Evolutionary conservation across 176 grass and related monocot genomes (phyloP), one percentile per base, ranked within the genome.

Genomic region (Thinopyrum elongatum): DNA sequence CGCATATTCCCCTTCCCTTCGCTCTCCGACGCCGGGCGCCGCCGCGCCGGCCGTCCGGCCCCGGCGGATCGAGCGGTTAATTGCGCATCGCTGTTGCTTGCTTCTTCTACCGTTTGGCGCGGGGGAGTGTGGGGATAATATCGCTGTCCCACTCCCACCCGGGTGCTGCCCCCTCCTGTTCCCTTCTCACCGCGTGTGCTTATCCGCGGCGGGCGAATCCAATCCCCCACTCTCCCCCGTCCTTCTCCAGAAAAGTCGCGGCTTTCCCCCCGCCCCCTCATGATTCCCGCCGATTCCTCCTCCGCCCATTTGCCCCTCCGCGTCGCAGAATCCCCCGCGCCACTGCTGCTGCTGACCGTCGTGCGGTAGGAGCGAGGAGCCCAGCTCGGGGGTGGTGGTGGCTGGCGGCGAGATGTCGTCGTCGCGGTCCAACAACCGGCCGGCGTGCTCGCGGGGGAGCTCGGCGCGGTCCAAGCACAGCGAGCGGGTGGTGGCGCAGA

Each of bases 401-500:
- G 42, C 47, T 34, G 80, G 8, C 30, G 51, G 26, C 63, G 82
- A 89, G 87, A 97, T 97, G 95, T 94, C 92, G 87, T 90, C 88
- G 78, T 94, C 91, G 63, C 80, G 77, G 92, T 94, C 92, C 22
- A 94, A 93, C 84, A 89, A 89, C 70, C 82, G 76, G 39, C 30
- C 88, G 49, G 83, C 88, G 42, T 89, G 93, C 86, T 96, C 94
- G 10, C 70, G 85, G 80, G 88, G 89, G 85, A 94, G 90, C 89
- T 97, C 90, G 46, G 88, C 79, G 68, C 78, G 86, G 74, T 94
- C 95, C 76, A 91, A 78, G 92, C 90, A 91, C 81, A 93, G 89
- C 87, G 95, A 82, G 55, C 87, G 90, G 53, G 89, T 94, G 81
- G 95, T 87, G 59, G 89, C 91, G 28, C 95, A 95, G 89, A 91